phyloP scores from a whole-genome alignment of 352 stramenopile species.

The Elongisporangium anandrum region DNA sequence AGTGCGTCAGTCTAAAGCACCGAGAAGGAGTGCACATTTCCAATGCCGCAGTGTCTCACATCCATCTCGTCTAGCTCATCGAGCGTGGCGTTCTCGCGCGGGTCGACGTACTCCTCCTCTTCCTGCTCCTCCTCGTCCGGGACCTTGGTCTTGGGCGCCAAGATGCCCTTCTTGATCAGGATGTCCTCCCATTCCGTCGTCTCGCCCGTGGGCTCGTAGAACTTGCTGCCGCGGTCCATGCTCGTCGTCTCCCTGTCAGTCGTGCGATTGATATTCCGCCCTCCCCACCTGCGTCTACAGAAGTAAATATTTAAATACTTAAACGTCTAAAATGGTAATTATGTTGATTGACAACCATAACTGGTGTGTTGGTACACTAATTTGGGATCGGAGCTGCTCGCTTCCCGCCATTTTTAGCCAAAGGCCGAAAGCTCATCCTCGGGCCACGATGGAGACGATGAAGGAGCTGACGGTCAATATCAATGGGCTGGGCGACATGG shows the following conservation, averaged over 20 bases:
- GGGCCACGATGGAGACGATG: constrained; percentile 55
- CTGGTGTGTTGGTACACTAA: neutral
- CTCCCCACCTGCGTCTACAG: constrained; percentile 2
- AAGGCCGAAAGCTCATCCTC: neutral
- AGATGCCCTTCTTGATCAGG: constrained; percentile 85
- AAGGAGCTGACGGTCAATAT: constrained; percentile 76
- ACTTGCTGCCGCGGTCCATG: constrained; percentile 72
- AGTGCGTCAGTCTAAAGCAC: neutral
- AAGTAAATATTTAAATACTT: neutral
- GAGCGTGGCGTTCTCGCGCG: constrained; percentile 74
- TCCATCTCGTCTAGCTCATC: constrained; percentile 86
- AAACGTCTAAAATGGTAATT: too few relatives aligned
- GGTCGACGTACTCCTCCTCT: constrained; percentile 68
- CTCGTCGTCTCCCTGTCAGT: neutral
- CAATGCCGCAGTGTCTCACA: constrained; percentile 14
- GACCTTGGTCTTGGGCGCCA: constrained; percentile 87
- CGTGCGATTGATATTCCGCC: neutral
- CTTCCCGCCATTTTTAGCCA: constrained; percentile 5
- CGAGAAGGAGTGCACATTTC: neutral
- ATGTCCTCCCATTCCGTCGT: constrained; percentile 90
- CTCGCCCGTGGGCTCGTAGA: constrained; percentile 84
- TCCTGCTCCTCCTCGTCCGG: constrained; percentile 65
- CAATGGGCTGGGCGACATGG: constrained; percentile 63
- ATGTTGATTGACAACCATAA: too few relatives aligned
- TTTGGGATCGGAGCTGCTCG: neutral